Evolutionary conservation across 2,329 filamentous ascomycete species (phyloP), one percentile per base, ranked within the genome.

Genomic region (Beauveria scarabaeidicola): DNA sequence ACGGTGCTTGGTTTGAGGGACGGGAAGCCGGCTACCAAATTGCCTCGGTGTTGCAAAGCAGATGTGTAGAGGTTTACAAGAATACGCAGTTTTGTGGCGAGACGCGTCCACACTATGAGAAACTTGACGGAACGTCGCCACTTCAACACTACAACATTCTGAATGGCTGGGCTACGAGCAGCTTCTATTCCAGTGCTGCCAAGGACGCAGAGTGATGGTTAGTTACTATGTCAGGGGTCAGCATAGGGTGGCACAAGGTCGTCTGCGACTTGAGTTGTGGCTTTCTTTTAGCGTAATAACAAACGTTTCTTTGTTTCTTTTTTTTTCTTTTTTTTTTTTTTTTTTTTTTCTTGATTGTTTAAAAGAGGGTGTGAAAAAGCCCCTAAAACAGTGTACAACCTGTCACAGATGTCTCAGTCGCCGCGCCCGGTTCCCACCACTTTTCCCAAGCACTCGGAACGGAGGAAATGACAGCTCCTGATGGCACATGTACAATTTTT

Each of bases 1-100:
- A 88, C 29, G 83, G 82, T 0, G 81, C 82, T 0, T 86, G 76
- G 70, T 83, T 76, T 41, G 82, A 85, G 65, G 83, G 83, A 0
- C 73, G 74, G 1, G 74, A 77, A 6, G 78, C 75, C 0, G 83
- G 78, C 0, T 69, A 73, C 44, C 72, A 72, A 1, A 70, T 82
- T 40, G 77, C 76, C 1, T 72, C 66, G 8, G 68, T 73, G 19
- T 43, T 68, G 51, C 60, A 62, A 13, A 52, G 60, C 17, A 43
- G 58, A 1, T 69, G 67, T n/a, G 51, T 62, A 21, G 52, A 62
- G 11, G 15, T 63, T 0, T 63, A 62, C 52, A n/a, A 46, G 15
- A 50, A 55, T 6, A 51, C 50, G 11, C 32, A 56, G 32, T 23
- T 63, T 21, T 67, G 66, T 21, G 65, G 65, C 15, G 53, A 56